Conservation (phyloP, 2,329 filamentous ascomycete genomes). For the Penicillium fuscoglaucum region DNA sequence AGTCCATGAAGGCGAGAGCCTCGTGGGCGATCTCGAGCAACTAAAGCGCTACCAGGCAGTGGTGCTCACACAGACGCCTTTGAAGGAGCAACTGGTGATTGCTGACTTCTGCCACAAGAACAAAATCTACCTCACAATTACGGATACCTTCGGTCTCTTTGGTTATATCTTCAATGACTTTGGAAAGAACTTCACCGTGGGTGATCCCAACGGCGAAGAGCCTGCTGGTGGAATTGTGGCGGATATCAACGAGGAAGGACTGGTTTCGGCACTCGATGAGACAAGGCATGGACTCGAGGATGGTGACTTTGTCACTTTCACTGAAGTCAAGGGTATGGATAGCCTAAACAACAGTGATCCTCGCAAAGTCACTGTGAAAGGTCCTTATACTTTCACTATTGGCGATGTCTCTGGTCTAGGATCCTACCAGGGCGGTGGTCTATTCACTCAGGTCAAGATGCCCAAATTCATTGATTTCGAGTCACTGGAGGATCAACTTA, state of each 20-base stretch:
- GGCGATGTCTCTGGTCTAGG: conserved; percentile 87
- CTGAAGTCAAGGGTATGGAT: conserved; percentile 91
- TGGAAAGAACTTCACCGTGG: conserved; percentile 86
- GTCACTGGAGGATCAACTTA: conserved; percentile 71
- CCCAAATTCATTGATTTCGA: conserved; percentile 91
- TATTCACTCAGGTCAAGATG: conserved; percentile 98
- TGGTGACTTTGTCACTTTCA: conserved; percentile 93
- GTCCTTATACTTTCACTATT: conserved; percentile 95
- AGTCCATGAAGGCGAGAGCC: conserved; percentile 64
- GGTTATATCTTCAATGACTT: conserved; percentile 97
- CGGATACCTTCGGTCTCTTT: conserved; percentile 91
- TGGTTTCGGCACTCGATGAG: conserved; percentile 92
- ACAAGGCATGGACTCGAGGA: conserved; percentile 93
- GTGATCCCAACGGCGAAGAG: conserved; percentile 88
- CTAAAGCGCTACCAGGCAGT: conserved; percentile 91
- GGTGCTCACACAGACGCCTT: conserved; percentile 79
- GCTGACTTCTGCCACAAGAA: conserved; percentile 94
- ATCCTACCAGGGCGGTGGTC: conserved; percentile 81
- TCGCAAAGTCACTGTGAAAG: conserved; percentile 89
- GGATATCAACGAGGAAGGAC: conserved; percentile 80
- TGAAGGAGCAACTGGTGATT: conserved; percentile 78
- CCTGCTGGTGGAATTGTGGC: conserved; percentile 86
- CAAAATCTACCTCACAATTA: conserved; percentile 83
- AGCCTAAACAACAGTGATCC: conserved; percentile 78
- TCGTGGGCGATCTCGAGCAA: conserved; percentile 74